phyloP scores from a whole-genome alignment of 306 rosid species.

The Cicer pinnatifidum region DNA sequence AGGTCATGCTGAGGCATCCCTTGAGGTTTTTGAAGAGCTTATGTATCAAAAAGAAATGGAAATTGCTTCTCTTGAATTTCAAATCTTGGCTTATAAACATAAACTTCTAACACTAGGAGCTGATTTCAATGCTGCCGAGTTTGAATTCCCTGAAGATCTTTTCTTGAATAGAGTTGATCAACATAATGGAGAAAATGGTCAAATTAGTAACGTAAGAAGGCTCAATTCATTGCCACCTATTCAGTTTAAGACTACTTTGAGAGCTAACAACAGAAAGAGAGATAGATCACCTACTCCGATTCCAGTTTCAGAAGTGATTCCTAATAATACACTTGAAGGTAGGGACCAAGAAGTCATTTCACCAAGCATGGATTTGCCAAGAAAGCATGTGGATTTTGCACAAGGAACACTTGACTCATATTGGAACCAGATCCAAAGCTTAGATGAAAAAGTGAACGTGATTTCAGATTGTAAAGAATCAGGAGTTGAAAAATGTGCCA shows the following conservation, averaged over 20 bases:
- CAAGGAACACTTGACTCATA: conserved; percentile 54
- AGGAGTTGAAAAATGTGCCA: conserved; percentile 45
- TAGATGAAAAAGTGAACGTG: conserved; percentile 76
- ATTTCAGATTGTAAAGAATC: conserved; percentile 60
- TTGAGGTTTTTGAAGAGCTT: conserved; percentile 70
- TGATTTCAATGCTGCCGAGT: conserved; percentile 61
- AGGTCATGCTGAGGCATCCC: conserved; percentile 74
- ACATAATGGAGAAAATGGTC: conserved; percentile 49
- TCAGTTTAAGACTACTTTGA: conserved; percentile 51
- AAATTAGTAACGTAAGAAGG: conserved; percentile 56
- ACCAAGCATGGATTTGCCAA: conserved; percentile 48
- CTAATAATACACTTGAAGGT: conserved; percentile 43
- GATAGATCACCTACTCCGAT: conserved; percentile 52
- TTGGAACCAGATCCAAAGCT: conserved; percentile 63
- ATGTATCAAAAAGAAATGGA: conserved; percentile 87
- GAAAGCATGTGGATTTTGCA: conserved; percentile 37
- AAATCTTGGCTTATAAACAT: conserved; percentile 70
- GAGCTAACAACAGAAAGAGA: conserved; percentile 47
- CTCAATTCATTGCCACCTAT: conserved; percentile 69
- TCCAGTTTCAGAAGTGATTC: conserved; percentile 42
- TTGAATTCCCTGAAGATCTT: conserved; percentile 58
- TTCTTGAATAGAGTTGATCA: conserved; percentile 51
- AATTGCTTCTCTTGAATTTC: conserved; percentile 78
- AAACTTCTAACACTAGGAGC: conserved; percentile 66
- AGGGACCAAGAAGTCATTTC: conserved; percentile 45